A percentile compares a stretch with the other conserved stretches of the same genome.
Evolutionary conservation across 2,329 filamentous ascomycete genomes (phyloP).

Genomic region (Emmonsia crescens): DNA sequence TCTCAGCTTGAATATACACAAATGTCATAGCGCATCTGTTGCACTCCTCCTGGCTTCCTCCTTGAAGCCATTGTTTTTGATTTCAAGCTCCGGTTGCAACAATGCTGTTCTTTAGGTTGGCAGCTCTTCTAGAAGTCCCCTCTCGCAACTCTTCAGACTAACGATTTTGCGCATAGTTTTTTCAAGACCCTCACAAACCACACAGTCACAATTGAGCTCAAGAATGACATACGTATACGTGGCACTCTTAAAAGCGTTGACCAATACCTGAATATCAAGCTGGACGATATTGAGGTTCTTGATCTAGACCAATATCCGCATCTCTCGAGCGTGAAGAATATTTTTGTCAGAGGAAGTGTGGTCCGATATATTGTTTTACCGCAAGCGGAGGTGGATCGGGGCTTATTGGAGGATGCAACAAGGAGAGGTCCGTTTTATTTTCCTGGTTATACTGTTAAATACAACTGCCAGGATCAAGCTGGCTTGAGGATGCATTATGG

Average conservation of each 20-base stretch:
- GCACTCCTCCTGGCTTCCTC: not conserved
- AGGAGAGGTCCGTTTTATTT: conserved; percentile 55
- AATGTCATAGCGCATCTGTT: conserved; percentile 8
- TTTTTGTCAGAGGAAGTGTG: conserved; percentile 88
- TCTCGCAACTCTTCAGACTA: not conserved
- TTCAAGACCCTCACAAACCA: conserved; percentile 98
- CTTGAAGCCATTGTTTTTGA: not conserved
- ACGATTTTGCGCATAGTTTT: conserved; percentile 50
- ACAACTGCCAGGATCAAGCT: not conserved
- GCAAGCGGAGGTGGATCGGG: conserved; percentile 69
- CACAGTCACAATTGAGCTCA: conserved; percentile 95
- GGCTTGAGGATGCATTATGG: not conserved
- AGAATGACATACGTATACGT: conserved; percentile 96
- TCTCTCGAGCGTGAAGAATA: conserved; percentile 81
- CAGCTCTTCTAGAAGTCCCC: not conserved
- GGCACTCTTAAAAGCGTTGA: conserved; percentile 95
- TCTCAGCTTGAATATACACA: not conserved
- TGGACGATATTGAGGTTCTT: conserved; percentile 86
- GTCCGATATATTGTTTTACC: conserved; percentile 88
- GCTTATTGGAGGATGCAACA: conserved; percentile 81
- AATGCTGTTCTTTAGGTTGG: conserved; percentile 46
- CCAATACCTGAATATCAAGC: conserved; percentile 98
- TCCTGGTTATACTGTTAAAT: not conserved
- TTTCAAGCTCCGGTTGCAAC: conserved; percentile 10
- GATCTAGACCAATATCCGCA: conserved; percentile 94